Conservation (phyloP, 352 stramenopile genomes). For the Phytophthora cryptogea region DNA sequence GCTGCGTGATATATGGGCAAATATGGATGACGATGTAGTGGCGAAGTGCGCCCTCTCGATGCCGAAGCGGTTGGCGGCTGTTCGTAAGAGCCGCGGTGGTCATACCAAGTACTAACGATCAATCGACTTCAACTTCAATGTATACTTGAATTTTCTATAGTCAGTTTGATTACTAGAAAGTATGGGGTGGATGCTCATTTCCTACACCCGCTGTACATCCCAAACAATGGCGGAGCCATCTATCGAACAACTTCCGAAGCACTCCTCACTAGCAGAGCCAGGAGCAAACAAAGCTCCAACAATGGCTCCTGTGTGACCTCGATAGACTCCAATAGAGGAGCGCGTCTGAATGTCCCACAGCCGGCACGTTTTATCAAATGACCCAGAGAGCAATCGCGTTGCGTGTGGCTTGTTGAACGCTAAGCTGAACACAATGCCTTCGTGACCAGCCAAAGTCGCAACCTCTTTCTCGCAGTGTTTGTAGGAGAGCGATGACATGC, state of each 20-base stretch:
- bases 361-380: constrained; percentile 81
- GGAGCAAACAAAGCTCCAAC: constrained; percentile 52
- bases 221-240: constrained; percentile 72
- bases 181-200: too few species aligned
- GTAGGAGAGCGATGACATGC: not conserved
- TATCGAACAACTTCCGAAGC: constrained; percentile 75
- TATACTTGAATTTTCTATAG: too few species aligned
- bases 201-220: too few species aligned
- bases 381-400: constrained; percentile 61
- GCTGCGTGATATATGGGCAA: too few species aligned
- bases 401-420: constrained; percentile 63
- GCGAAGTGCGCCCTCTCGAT: too few species aligned
- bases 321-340: constrained; percentile 44
- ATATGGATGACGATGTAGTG: too few species aligned
- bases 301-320: constrained; percentile 63
- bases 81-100: too few species aligned
- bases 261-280: constrained; percentile 21
- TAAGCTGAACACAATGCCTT: constrained; percentile 70
- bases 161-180: too few species aligned
- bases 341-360: constrained; percentile 61
- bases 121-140: too few species aligned
- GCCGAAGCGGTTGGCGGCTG: too few species aligned
- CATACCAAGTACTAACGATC: too few species aligned
- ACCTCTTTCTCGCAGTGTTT: constrained; percentile 34
- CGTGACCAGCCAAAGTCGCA: constrained; percentile 54